A percentile compares a stretch with the other conserved stretches of the same genome.
Conservation (phyloP, 768 basidiomycete genomes). For the Leccinum arenicola region DNA sequence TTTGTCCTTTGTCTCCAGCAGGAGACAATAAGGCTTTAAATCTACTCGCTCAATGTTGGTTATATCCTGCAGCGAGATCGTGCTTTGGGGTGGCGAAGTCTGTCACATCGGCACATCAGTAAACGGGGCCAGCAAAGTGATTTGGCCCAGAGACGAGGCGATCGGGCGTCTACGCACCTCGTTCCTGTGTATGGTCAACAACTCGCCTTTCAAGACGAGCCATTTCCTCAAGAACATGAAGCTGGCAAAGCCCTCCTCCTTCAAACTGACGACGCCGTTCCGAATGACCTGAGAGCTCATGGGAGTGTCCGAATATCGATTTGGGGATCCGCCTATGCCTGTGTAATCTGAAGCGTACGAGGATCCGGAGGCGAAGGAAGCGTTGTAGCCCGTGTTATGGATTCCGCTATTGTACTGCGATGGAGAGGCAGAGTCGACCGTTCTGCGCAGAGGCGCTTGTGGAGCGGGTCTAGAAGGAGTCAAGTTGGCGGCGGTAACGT, state of each 20-base stretch:
- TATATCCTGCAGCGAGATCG: constrained; percentile 73
- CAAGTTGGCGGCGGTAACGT: constrained; percentile 54
- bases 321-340: constrained; percentile 80
- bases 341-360: constrained; percentile 68
- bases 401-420: constrained; percentile 40
- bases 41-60: constrained; percentile 89
- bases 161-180: constrained; percentile 57
- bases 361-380: constrained; percentile 57
- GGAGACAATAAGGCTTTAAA: constrained; percentile 89
- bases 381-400: constrained; percentile 54
- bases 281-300: constrained; percentile 52
- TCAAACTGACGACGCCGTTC: constrained; percentile 75
- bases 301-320: constrained; percentile 41
- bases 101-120: constrained; percentile 23
- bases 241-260: constrained; percentile 91
- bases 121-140: not conserved
- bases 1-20: constrained; percentile 83
- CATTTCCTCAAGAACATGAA: constrained; percentile 92
- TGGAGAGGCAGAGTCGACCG: constrained; percentile 34
- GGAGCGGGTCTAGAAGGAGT: constrained; percentile 81
- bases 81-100: constrained; percentile 55
- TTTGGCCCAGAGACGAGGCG: not conserved
- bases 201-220: constrained; percentile 79
- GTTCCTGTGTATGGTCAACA: constrained; percentile 82
- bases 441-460: constrained; percentile 56